These are phyloP conservation scores for Staphylotrichum longicolle DNA, from an alignment of 495 filamentous ascomycete species.

Conservation along the genomic window DNA sequence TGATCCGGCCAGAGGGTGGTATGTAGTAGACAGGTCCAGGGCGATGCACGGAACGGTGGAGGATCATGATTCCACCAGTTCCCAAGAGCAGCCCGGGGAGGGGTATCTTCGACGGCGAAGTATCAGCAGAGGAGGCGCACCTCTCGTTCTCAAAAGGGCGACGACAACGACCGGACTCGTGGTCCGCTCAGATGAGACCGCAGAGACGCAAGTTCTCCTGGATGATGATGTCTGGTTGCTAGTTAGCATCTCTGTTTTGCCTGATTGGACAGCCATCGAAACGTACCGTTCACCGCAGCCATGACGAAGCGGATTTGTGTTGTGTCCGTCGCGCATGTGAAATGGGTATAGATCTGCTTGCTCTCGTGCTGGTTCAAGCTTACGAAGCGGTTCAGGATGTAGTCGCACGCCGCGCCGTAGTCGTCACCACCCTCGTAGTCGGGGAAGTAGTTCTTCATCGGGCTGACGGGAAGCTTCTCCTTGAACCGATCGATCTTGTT, in stretches of 20 bases:
- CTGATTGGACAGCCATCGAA: not conserved
- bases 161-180: not conserved
- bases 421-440: constrained; percentile 96
- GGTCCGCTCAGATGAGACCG: constrained; percentile 80
- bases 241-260: constrained; percentile 32
- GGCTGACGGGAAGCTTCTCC: constrained; percentile 98
- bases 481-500: constrained; percentile 99
- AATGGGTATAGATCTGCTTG: constrained; percentile 99
- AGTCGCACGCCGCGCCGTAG: constrained; percentile 90
- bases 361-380: constrained; percentile 97
- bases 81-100: constrained; percentile 11
- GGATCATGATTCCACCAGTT: constrained; percentile 17
- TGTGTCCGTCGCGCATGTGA: constrained; percentile 97
- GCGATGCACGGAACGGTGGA: constrained; percentile 7
- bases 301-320: constrained; percentile 99
- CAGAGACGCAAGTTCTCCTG: constrained; percentile 98
- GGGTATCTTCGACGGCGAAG: constrained; percentile 22
- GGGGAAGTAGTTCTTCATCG: constrained; percentile 99
- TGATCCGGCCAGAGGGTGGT: constrained; percentile 10
- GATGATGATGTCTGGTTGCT: constrained; percentile 87
- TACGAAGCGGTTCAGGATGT: constrained; percentile 95
- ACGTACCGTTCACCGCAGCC: constrained; percentile 97
- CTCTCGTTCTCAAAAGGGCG: not conserved
- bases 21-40: constrained; percentile 10
- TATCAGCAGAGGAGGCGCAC: not conserved